Percentiles rank a stretch among this genome's conserved stretches.
phyloP scores from a whole-genome alignment of 1,284 basidiomycete species.

The Ceratorhiza oryzae-sativae region DNA sequence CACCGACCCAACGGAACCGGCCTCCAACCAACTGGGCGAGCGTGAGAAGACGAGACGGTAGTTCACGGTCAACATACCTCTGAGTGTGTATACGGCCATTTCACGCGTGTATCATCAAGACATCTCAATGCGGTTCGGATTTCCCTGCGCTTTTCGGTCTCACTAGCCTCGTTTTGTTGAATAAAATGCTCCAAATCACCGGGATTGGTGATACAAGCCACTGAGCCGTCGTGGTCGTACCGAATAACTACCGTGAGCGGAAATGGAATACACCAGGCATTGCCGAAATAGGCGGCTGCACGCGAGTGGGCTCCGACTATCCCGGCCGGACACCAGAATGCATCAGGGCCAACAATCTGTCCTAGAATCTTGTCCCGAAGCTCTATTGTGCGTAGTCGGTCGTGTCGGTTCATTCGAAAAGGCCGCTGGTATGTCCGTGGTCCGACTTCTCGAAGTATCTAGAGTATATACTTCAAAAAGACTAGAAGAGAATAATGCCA shows the following conservation, averaged over 20 bases:
- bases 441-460: conserved; percentile 75
- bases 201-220: conserved; percentile 59
- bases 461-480: background rate
- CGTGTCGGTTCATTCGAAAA: conserved; percentile 51
- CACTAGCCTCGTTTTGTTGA: conserved; percentile 64
- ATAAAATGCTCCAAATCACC: conserved; percentile 68
- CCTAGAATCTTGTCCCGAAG: conserved; percentile 63
- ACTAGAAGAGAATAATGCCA: no score
- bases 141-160: conserved; percentile 62
- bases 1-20: conserved; percentile 54
- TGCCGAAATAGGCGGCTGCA: conserved; percentile 68
- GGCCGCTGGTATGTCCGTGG: conserved; percentile 61
- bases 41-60: conserved; percentile 39
- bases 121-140: conserved; percentile 72
- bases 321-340: conserved; percentile 62
- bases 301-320: conserved; percentile 47
- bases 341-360: conserved; percentile 70
- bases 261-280: conserved; percentile 81
- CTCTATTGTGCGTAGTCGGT: conserved; percentile 47
- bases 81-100: conserved; percentile 70
- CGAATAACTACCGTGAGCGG: conserved; percentile 75
- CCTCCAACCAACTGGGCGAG: conserved; percentile 57
- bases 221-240: conserved; percentile 67
- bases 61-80: conserved; percentile 53
- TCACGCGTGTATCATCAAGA: conserved; percentile 68